These are phyloP conservation scores for Sophora flavescens DNA, from an alignment of 306 rosid genomes.

Conservation along the genomic window DNA sequence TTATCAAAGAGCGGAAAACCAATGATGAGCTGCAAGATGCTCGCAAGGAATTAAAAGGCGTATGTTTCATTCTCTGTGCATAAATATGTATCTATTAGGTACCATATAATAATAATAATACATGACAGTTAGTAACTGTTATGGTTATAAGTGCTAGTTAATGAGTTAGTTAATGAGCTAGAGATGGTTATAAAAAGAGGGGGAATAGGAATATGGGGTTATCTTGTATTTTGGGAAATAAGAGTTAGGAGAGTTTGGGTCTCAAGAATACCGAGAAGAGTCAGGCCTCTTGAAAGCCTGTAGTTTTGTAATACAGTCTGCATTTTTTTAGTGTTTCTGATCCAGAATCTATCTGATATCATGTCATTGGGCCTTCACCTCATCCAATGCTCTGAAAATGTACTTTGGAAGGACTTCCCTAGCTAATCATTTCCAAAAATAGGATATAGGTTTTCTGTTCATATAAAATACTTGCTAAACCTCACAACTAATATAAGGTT, in stretches of 20 bases:
- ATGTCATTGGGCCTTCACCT: background rate
- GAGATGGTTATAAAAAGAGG: too few species aligned
- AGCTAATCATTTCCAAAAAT: slow-evolving; percentile 7
- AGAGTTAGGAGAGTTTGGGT: too few species aligned
- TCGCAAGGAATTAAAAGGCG: slow-evolving; percentile 72
- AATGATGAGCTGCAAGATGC: slow-evolving; percentile 89
- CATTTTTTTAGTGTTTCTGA: too few species aligned
- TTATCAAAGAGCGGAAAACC: slow-evolving; percentile 66
- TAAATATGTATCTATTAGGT: background rate
- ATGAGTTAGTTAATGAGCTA: too few species aligned
- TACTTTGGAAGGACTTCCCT: slow-evolving; percentile 21
- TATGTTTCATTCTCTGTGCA: slow-evolving; percentile 39
- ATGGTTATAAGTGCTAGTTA: too few species aligned
- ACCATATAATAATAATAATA: too few species aligned
- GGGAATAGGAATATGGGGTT: too few species aligned
- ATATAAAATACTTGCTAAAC: background rate
- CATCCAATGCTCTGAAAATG: background rate
- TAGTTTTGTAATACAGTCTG: too few species aligned
- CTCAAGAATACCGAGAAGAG: too few species aligned
- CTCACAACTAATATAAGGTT: background rate
- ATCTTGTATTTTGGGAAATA: too few species aligned
- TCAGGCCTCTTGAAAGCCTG: too few species aligned
- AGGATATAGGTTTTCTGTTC: background rate
- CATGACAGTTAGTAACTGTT: too few species aligned
- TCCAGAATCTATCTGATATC: background rate